phyloP scores from a whole-genome alignment of 306 rosid genomes.

The Carpinus fangiana region DNA sequence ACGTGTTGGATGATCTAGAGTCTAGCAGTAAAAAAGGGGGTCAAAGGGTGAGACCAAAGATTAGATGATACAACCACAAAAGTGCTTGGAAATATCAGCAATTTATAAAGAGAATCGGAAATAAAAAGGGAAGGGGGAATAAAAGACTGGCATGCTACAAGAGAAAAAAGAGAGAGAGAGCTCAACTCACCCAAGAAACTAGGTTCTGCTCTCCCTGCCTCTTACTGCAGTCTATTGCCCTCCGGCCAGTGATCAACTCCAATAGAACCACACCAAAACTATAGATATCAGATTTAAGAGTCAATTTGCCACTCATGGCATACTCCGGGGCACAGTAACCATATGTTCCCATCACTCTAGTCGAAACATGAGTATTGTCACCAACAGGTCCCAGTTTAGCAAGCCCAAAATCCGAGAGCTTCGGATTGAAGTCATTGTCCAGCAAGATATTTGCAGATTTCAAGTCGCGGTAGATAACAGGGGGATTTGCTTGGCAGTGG shows the following conservation, averaged over 20 bases:
- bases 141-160: neutral
- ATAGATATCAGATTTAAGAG: slow-evolving; percentile 94
- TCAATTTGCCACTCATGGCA: slow-evolving; percentile 95
- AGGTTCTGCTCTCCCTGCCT: slow-evolving; percentile 87
- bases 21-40: neutral
- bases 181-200: slow-evolving; percentile 71
- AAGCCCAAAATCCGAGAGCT: slow-evolving; percentile 94
- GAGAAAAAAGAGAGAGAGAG: slow-evolving; percentile 3
- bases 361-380: slow-evolving; percentile 95
- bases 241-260: slow-evolving; percentile 92
- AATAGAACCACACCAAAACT: slow-evolving; percentile 95
- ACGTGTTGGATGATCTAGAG: slow-evolving; percentile 2
- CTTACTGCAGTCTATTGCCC: slow-evolving; percentile 63
- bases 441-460: slow-evolving; percentile 89
- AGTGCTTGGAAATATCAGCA: neutral
- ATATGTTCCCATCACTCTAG: slow-evolving; percentile 96
- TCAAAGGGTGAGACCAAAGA: neutral
- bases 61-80: neutral
- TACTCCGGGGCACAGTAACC: slow-evolving; percentile 99
- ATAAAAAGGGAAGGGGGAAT: neutral
- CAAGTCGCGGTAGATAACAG: slow-evolving; percentile 93
- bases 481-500: slow-evolving; percentile 90
- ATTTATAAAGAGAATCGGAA: neutral
- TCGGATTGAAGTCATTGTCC: slow-evolving; percentile 76
- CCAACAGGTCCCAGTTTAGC: slow-evolving; percentile 98